Percentiles rank a stretch among this genome's conserved stretches.
Conservation (phyloP, 306 rosid species). For the Ormosia semicastrata region DNA sequence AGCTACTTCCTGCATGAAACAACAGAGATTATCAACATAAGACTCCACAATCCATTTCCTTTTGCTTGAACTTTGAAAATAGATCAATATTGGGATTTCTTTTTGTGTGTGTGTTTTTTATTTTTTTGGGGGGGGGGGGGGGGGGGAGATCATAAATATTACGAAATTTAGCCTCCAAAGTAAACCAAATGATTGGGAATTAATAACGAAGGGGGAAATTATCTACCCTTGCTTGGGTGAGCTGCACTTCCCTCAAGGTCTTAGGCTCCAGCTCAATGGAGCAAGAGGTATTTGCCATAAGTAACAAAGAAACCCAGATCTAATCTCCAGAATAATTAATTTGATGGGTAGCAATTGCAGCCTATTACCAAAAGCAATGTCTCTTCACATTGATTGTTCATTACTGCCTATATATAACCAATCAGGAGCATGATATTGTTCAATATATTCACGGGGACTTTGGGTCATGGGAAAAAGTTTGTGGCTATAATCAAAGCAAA, state of each 20-base stretch:
- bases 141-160: background rate
- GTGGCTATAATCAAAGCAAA: constrained; percentile 27
- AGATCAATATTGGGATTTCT: background rate
- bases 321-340: constrained; percentile 10
- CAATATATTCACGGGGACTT: constrained; percentile 46
- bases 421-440: constrained; percentile 4
- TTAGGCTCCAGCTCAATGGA: constrained; percentile 80
- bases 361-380: constrained; percentile 26
- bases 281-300: constrained; percentile 55
- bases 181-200: background rate
- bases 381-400: background rate
- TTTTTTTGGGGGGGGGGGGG: background rate
- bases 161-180: background rate
- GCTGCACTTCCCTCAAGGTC: constrained; percentile 61
- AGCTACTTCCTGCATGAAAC: constrained; percentile 68
- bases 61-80: background rate
- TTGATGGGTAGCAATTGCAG: constrained; percentile 9
- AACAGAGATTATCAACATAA: constrained; percentile 7
- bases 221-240: constrained; percentile 66
- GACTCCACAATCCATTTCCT: background rate
- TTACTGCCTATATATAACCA: constrained; percentile 2
- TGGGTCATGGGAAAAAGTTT: constrained; percentile 12
- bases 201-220: background rate
- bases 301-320: constrained; percentile 4
- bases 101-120: background rate